Evolutionary conservation across 2,329 filamentous ascomycete species (phyloP), one percentile per base, ranked within the genome.

Genomic region (Alternaria infectoria): DNA sequence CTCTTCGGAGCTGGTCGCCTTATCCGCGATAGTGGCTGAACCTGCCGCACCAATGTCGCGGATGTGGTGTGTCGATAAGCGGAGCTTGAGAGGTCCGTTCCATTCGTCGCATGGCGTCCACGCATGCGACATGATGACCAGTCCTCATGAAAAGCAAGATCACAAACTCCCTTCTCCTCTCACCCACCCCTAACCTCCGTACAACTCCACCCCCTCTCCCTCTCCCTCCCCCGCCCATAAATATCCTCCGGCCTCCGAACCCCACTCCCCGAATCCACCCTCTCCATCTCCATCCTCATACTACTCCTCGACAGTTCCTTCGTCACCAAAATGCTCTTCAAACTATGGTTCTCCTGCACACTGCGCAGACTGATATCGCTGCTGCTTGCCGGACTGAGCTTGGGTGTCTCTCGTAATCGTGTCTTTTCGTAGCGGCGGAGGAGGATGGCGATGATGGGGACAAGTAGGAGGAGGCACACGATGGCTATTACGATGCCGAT

Each of bases 401-500:
- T 59, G 12, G 70, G 57, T 26, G 71, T 68, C 19, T 72, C 70
- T 1, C 65, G 62, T 7, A 71, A 68, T 11, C 68, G 56, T 9
- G 70, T 70, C 13, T 68, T 58, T 21, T 73, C 66, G 49, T 71
- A 71, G 3, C 69, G 66, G 8, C 69, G 69, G 0, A 74, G 57
- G 8, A 65, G 57, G 2, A 73, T 56, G 6, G 69, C 72, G 30
- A 73, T 67, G 0, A 74, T 28, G 2, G 71, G 72, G 5, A 74
- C 67, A 8, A 57, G 40, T 4, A 73, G 55, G 32, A 73, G 57
- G 4, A 74, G 62, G 2, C 68, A 23, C 11, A 71, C 57, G 17
- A 71, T 63, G 15, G 69, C 62, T 11, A 66, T 57, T n/a, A 72
- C 67, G 47, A 74, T 73, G 65, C 69, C 68, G 51, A 73, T 71